Base-by-base conservation (phyloP, 768 basidiomycete species). In the Russula vinacea region DNA sequence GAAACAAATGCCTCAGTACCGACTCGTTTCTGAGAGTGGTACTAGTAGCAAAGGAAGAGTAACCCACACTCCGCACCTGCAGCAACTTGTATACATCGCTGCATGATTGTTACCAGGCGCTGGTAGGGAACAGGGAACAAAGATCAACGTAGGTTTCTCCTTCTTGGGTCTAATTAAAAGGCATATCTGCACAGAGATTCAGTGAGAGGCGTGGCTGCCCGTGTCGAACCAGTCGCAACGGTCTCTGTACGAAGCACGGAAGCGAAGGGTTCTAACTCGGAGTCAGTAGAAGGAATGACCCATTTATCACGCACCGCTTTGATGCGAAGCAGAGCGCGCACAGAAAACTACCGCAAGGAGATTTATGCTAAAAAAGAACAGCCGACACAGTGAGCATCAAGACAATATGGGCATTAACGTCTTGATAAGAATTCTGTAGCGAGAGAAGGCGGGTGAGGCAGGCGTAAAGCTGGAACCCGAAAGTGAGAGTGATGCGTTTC, bases 111-210 rank as follows among this genome's bases (percentile, higher is more conserved):
- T 9, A 42, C 32, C 26, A 56, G 19, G 24, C 14, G 49, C 26
- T 2, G 7, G n/a, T 33, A 56, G 39, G 53, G n/a, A 59, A 47
- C 37, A 19, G 29, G n/a, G n/a, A n/a, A n/a, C 8, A 33, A 33
- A 16, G 66, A 67, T 55, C 53, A 40, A 24, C 52, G 45, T 19
- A 39, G 22, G 32, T 24, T 16, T 5, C 53, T 45, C 59, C 55
- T 26, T 61, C 47, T 39, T 10, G 17, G 40, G 64, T 44, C 2
- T 44, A 65, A 65, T 65, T 65, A 56, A 61, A 55, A 60, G 59
- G 24, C 32, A 32, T 32, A 19, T 40, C 55, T 58, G 42, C 16
- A 42, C 7, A 13, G 14, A 33, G 17, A 55, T 54, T 37, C 44
- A 53, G 33, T 19, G 49, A 32, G 17, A 40, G 17, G 33, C 40